Evolutionary conservation across 805 yeast species (phyloP).

Genomic region (fission yeast (Schizosaccharomyces pombe)): DNA sequence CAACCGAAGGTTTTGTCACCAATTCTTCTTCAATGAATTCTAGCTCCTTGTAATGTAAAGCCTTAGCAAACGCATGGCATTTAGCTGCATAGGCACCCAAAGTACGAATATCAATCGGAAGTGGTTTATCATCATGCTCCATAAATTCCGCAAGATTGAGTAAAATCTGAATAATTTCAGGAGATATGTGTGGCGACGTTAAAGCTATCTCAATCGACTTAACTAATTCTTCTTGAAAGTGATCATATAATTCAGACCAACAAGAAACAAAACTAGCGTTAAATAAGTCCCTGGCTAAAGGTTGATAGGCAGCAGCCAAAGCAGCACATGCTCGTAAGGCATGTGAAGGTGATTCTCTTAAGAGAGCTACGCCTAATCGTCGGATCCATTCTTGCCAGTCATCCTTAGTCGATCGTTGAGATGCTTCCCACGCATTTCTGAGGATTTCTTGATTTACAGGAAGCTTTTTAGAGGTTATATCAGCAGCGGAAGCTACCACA

Average conservation of each 20-base stretch:
- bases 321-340: slow-evolving; percentile 83
- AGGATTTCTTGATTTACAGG: slow-evolving; percentile 43
- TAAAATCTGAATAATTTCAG: slow-evolving; percentile 79
- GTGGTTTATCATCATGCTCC: slow-evolving; percentile 91
- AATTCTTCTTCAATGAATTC: slow-evolving; percentile 62
- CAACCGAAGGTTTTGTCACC: slow-evolving; percentile 35
- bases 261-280: slow-evolving; percentile 89
- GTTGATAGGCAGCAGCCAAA: slow-evolving; percentile 65
- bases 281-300: slow-evolving; percentile 72
- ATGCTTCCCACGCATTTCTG: slow-evolving; percentile 76
- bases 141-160: slow-evolving; percentile 80
- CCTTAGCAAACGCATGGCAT: slow-evolving; percentile 94
- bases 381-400: slow-evolving; percentile 98
- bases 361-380: slow-evolving; percentile 55
- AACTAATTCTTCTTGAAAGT: slow-evolving; percentile 71
- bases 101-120: slow-evolving; percentile 76
- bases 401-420: slow-evolving; percentile 68
- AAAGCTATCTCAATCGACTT: slow-evolving; percentile 68
- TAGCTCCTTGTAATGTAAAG: slow-evolving; percentile 80
- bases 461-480: slow-evolving; percentile 45
- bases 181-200: slow-evolving; percentile 77
- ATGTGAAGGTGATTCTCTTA: slow-evolving; percentile 84
- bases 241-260: slow-evolving; percentile 78
- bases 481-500: slow-evolving; percentile 24
- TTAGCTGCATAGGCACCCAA: slow-evolving; percentile 81